Base-by-base conservation (phyloP, 805 yeast species). In the Metschnikowia amazonensis region DNA sequence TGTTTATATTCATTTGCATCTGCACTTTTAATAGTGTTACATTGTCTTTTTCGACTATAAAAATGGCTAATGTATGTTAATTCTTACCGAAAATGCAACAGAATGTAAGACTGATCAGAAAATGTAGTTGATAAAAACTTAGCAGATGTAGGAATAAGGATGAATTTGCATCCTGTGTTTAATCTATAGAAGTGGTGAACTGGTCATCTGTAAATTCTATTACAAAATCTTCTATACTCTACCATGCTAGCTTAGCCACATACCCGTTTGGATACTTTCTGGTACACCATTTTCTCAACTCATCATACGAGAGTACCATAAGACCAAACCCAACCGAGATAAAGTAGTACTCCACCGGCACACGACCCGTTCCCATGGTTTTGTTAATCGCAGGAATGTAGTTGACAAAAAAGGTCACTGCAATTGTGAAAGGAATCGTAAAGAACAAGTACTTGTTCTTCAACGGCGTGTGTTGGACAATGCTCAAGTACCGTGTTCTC, bases 311-410 rank as follows among this genome's bases (percentile, higher is more conserved):
- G 35, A 74, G 48, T 7, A 75, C 64, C n/a, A 66, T 56, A 2
- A 57, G 28, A 14, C 78, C 79, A 52, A 76, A 69, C 0, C 74
- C 77, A 37, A 74, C 31, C 1, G 80, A 73, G 36, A 74, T 66
- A 50, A 76, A 70, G 53, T 66, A 75, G 55, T 67, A 70, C 50
- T 72, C 70, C n/a, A 66, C 74, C 6, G 77, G 77, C 21, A 74
- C 70, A 18, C 57, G 55, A 2, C 63, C 60, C 1, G 76, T 62
- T 4, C 62, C 68, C 48, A 75, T 55, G 14, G 62, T 57, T 1
- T 45, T 49, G 43, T 70, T 69, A 43, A 73, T 58, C 42, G 67
- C 66, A 4, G 75, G 75, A 33, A 67, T 62, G 49, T 74, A 71
- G 50, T 70, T 71, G 54, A 74, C 63, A 51, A 74, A 56, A 51